Evolutionary conservation across 495 filamentous ascomycete genomes (phyloP), one percentile per base, ranked within the genome.

Genomic region (Bacidia gigantensis): DNA sequence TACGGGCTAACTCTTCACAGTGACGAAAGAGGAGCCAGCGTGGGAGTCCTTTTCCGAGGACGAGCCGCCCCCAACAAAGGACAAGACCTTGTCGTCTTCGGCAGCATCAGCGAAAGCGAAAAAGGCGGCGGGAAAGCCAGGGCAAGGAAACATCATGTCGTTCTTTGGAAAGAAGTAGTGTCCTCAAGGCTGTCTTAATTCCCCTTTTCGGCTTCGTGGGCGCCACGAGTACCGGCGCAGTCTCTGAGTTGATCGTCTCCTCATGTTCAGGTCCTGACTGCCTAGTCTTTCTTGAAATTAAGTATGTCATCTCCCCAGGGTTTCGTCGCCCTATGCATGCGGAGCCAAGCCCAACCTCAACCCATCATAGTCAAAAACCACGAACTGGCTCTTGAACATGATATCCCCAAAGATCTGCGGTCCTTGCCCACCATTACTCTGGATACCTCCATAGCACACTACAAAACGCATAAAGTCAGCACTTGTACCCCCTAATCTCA

Each of bases 41-140:
- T 98, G 92, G 92, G 92, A 97, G 65, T 94, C 87, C 3, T 97
- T 93, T 71, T 95, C 88, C 2, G 86, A 89, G 57, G 89, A 93
- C 60, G 92, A 96, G 56, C 86, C 89, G 46, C 72, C 75, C 40
- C 64, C 75, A 10, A 67, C 68, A 58, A 84, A 82, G 64, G 72
- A 77, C 35, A 83, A 77, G 45, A 62, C 72, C 7, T 57, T 70
- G 56, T 64, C 66, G 54, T 59, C 57, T 14, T 58, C 56, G 20
- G 38, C 60, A 3, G 25, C 55, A 11, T 61, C 61, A 25, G 35
- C 56, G 22, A 45, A 65, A 64, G 45, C 62, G 51, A 43, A 58
- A 46, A 87, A 80, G 67, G 86, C 86, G 67, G 63, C 63, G 2
- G 74, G 69, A 12, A 86, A 83, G 58, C 63, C 74, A 9, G 80